phyloP scores from a whole-genome alignment of 371 early-diverging fungal genomes.

The Coemansia sp. region DNA sequence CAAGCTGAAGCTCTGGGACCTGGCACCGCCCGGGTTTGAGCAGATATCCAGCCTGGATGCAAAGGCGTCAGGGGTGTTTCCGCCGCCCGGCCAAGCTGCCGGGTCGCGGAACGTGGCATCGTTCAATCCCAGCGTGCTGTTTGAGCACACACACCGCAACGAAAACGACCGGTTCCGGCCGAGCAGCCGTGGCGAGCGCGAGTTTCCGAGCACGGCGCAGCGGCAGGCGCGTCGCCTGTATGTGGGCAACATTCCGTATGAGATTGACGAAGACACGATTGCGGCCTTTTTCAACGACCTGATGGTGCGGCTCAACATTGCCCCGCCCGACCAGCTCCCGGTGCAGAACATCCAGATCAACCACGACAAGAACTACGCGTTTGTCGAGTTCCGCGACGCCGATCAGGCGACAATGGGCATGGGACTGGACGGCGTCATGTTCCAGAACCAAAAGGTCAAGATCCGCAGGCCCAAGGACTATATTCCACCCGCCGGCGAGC shows the following conservation, averaged over 20 bases:
- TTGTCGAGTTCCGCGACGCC: constrained; percentile 88
- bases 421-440: constrained; percentile 89
- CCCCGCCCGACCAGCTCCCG: constrained; percentile 60
- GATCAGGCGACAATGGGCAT: constrained; percentile 91
- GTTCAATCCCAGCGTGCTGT: constrained; percentile 56
- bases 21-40: constrained; percentile 91
- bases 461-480: constrained; percentile 96
- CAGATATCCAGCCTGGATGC: constrained; percentile 84
- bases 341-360: constrained; percentile 85
- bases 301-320: constrained; percentile 70
- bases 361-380: constrained; percentile 91
- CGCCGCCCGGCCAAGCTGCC: constrained; percentile 84
- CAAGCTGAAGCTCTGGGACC: constrained; percentile 91
- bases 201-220: constrained; percentile 49
- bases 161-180: constrained; percentile 53
- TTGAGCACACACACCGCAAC: constrained; percentile 50
- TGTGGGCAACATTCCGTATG: constrained; percentile 89
- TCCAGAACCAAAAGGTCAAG: constrained; percentile 79
- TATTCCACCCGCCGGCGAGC: constrained; percentile 63
- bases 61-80: constrained; percentile 90
- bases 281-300: constrained; percentile 85
- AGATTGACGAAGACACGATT: constrained; percentile 72
- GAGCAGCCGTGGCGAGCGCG: constrained; percentile 52
- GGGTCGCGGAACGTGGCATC: constrained; percentile 62
- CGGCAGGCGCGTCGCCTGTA: constrained; percentile 86